Evolutionary conservation across 495 filamentous ascomycete species (phyloP), one percentile per base, ranked within the genome.

Genomic region (Xylaria telfairii): DNA sequence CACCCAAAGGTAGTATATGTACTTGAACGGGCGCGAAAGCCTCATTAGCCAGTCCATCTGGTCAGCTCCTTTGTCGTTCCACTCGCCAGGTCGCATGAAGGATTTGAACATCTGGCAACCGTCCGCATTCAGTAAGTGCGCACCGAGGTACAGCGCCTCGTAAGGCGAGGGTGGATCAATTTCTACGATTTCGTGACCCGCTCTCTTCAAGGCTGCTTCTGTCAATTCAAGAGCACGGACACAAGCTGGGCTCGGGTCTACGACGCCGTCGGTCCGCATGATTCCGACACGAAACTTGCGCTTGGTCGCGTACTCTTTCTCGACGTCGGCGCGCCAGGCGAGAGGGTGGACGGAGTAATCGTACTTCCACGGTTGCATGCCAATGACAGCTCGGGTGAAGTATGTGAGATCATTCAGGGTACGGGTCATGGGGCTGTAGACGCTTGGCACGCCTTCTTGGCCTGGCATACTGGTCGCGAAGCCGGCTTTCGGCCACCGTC

Each of bases 341-440:
- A 99, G 86, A 2, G 96, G 95, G 77, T 96, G 93, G 1, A 94
- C 93, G 1, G 87, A 90, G 65, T 93, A 88, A 73, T 98, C 96
- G 76, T 97, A 97, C 71, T 87, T 90, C 96, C 96, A 99, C 0
- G 95, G 95, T 82, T 92, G 80, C 93, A 97, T 96, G 24, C 87
- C 81, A 47, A 97, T 84, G 47, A 97, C 81, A 28, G 89, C 87
- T 49, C 87, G 87, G n/a, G 92, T 90, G 78, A 99, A 97, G 80
- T 96, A 97, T 19, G 85, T 86, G 42, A 99, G 81, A 76, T 99
- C 95, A 49, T 87, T 88, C 75, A 98, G 80, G 1, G 96, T 97
- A 68, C 94, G 87, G 13, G 96, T 87, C 96, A 99, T 98, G 4
- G 95, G 95, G 65, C 92, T 95, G 79, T 95, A 98, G 28, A 97